These are phyloP conservation scores for Coccinonectria pachysandricola DNA, from an alignment of 2,329 filamentous ascomycete species.

Conservation along the genomic window DNA sequence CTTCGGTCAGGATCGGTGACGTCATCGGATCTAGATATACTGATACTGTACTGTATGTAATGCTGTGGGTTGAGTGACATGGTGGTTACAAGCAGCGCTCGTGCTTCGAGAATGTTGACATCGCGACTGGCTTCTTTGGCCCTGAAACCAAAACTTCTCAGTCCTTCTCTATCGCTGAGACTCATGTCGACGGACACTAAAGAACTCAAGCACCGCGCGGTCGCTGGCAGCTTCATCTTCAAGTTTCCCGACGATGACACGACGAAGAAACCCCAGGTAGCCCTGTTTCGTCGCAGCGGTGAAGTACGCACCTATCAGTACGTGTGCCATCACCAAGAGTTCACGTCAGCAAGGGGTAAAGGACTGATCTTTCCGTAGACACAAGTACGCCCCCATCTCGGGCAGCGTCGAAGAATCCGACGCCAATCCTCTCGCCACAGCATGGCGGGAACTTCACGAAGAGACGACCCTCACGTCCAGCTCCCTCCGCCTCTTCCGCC, in stretches of 20 bases:
- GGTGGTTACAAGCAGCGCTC: too few species aligned
- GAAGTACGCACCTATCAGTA: slow-evolving; percentile 52
- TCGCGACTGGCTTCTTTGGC: too few species aligned
- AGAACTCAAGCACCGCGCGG: slow-evolving; percentile 25
- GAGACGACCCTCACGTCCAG: slow-evolving; percentile 45
- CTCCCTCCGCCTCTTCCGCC: slow-evolving; percentile 40
- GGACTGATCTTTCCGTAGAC: slow-evolving; percentile 21
- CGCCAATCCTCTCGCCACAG: slow-evolving; percentile 40
- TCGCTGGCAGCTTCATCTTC: slow-evolving; percentile 43
- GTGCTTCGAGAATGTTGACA: too few species aligned
- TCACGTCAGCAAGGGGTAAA: not conserved
- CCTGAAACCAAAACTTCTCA: too few species aligned
- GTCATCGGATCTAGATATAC: too few species aligned
- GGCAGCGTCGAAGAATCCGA: slow-evolving; percentile 49
- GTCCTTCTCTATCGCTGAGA: too few species aligned
- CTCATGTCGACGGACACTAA: too few species aligned
- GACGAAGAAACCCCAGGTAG: slow-evolving; percentile 36
- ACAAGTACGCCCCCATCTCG: slow-evolving; percentile 51
- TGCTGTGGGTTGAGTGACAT: too few species aligned
- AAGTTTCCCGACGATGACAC: slow-evolving; percentile 27
- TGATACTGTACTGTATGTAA: too few species aligned
- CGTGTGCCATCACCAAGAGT: slow-evolving; percentile 11
- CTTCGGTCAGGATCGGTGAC: too few species aligned
- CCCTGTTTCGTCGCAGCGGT: slow-evolving; percentile 51
- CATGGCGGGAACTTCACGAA: slow-evolving; percentile 52